These are phyloP conservation scores for Phoenix roebelenii DNA, from an alignment of 176 grass and related monocot species.

Conservation along the genomic window DNA sequence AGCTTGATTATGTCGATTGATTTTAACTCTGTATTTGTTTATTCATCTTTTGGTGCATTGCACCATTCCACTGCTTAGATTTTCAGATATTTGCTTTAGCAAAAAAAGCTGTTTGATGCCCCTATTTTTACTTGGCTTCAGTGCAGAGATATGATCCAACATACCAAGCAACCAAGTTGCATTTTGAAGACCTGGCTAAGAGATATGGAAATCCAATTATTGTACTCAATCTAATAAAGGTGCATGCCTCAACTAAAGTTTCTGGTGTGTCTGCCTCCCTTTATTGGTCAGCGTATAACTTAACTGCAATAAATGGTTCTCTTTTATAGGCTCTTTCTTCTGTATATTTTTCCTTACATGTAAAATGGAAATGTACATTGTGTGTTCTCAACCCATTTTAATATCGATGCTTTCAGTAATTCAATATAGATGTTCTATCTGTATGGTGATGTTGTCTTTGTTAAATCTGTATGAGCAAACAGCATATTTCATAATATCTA, in stretches of 20 bases:
- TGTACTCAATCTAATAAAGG: constrained; percentile 98
- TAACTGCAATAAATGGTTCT: no score
- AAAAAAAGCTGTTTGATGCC: constrained; percentile 16
- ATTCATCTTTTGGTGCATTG: not conserved
- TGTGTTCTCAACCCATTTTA: no score
- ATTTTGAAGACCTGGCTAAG: constrained; percentile 85
- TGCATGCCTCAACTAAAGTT: constrained; percentile 23
- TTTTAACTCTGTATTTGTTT: not conserved
- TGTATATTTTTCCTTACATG: no score
- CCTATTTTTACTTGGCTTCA: constrained; percentile 35
- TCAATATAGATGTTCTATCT: no score
- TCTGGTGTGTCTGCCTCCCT: constrained; percentile 3
- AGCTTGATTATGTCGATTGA: not conserved
- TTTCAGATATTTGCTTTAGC: not conserved
- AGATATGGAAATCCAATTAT: constrained; percentile 96
- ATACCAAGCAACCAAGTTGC: constrained; percentile 87
- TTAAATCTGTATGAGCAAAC: no score
- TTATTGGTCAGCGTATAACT: not conserved
- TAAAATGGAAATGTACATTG: no score
- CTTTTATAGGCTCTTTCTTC: no score
- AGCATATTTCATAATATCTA: no score
- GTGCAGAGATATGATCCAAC: constrained; percentile 99
- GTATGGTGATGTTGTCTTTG: no score
- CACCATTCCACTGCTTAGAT: no score
- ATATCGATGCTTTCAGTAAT: no score